phyloP scores from a whole-genome alignment of 306 rosid genomes.

The Ammopiptanthus mongolicus region DNA sequence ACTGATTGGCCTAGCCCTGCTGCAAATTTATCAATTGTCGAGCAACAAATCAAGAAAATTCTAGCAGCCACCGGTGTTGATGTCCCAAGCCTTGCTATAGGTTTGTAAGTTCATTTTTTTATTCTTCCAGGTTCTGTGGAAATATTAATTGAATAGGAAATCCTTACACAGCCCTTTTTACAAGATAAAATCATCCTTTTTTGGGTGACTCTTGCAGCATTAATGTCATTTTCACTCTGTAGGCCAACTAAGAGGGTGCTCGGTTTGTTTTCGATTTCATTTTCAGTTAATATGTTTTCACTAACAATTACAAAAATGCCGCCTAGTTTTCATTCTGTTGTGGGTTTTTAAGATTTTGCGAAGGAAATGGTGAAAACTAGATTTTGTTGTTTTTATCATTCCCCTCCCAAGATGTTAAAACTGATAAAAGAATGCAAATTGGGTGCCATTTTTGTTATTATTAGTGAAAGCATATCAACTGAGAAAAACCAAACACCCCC shows the following conservation, averaged over 20 bases:
- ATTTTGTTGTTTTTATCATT: neutral
- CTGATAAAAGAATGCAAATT: too few species aligned
- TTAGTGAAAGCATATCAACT: too few species aligned
- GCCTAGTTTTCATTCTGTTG: neutral
- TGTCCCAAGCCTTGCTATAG: slow-evolving; percentile 90
- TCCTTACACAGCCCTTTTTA: neutral
- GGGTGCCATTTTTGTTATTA: too few species aligned
- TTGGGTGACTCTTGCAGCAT: neutral
- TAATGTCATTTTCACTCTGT: neutral
- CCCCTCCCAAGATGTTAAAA: too few species aligned
- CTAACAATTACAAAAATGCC: neutral
- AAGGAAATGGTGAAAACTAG: neutral
- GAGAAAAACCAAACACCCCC: too few species aligned
- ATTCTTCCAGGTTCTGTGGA: neutral
- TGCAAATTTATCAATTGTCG: slow-evolving; percentile 76
- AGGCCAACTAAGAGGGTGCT: neutral
- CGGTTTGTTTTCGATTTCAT: neutral
- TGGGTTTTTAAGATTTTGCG: neutral
- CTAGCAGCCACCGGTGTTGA: slow-evolving; percentile 93
- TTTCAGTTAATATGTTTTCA: neutral
- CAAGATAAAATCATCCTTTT: slow-evolving; percentile 6
- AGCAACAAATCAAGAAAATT: slow-evolving; percentile 86
- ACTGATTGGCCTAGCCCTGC: slow-evolving; percentile 99
- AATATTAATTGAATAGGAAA: neutral
- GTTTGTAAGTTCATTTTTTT: slow-evolving; percentile 30